A percentile compares a stretch with the other conserved stretches of the same genome.
These are phyloP conservation scores for Diaporthe nobilis DNA, from an alignment of 2,329 filamentous ascomycete species.

Conservation along the genomic window DNA sequence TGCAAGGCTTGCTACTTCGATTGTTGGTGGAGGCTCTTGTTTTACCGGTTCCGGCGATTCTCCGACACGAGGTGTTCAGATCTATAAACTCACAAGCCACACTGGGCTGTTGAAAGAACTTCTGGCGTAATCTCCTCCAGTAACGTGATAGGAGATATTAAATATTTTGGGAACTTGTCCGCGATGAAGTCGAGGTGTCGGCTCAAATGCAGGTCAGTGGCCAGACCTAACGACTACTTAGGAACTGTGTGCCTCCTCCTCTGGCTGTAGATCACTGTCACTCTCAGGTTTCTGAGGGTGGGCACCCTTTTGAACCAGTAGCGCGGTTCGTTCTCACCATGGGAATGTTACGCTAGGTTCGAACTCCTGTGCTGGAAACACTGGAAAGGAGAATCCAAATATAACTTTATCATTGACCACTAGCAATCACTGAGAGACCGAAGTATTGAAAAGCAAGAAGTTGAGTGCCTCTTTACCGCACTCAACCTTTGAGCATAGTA, in stretches of 20 bases:
- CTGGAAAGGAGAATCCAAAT: background rate
- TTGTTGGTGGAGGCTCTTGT: background rate
- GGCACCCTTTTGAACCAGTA: background rate
- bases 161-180: too few relatives aligned
- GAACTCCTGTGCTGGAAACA: too few relatives aligned
- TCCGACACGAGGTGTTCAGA: background rate
- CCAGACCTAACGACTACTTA: too few relatives aligned
- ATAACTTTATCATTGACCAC: too few relatives aligned
- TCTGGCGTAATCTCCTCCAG: too few relatives aligned
- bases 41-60: constrained; percentile 11
- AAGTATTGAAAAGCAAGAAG: background rate
- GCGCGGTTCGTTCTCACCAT: background rate
- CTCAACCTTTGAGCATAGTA: background rate
- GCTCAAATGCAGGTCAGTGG: too few relatives aligned
- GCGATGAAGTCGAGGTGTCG: too few relatives aligned
- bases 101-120: background rate
- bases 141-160: background rate
- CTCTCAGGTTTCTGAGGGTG: too few relatives aligned
- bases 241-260: too few relatives aligned
- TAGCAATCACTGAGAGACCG: too few relatives aligned
- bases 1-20: background rate
- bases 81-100: background rate
- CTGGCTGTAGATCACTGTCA: too few relatives aligned
- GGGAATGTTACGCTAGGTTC: too few relatives aligned
- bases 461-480: background rate